A percentile compares a stretch with the other conserved stretches of the same genome.
phyloP scores from a whole-genome alignment of 208 protist species.

The Leishmania braziliensis region DNA sequence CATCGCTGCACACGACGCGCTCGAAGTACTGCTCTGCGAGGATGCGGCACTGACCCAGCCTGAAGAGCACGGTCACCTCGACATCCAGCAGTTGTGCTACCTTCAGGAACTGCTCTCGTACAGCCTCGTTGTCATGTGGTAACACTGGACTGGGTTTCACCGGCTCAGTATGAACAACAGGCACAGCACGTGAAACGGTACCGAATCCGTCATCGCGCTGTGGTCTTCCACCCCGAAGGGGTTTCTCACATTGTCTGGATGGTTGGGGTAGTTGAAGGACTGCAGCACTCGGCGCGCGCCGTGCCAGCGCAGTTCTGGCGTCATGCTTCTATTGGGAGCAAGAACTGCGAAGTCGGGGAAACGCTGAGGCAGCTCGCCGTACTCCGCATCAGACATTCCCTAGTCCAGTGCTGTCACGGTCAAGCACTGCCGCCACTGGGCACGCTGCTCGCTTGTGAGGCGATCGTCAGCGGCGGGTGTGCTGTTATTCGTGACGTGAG shows the following conservation, averaged over 20 bases:
- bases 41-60: slow-evolving; percentile 44
- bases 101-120: slow-evolving; percentile 46
- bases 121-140: slow-evolving; percentile 37
- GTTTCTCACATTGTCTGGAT: slow-evolving; percentile 60
- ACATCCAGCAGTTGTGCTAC: slow-evolving; percentile 58
- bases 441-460: slow-evolving; percentile 15
- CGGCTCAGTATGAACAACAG: slow-evolving; percentile 56
- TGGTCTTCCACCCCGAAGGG: slow-evolving; percentile 48
- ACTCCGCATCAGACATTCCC: slow-evolving; percentile 48
- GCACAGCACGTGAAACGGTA: slow-evolving; percentile 54
- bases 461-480: neutral
- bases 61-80: slow-evolving; percentile 61
- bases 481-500: slow-evolving; percentile 12
- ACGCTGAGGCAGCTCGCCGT: slow-evolving; percentile 32
- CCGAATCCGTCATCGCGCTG: slow-evolving; percentile 26
- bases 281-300: slow-evolving; percentile 60
- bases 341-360: slow-evolving; percentile 52
- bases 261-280: slow-evolving; percentile 65
- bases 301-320: slow-evolving; percentile 44
- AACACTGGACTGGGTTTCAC: slow-evolving; percentile 48
- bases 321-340: neutral
- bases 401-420: slow-evolving; percentile 31
- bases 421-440: slow-evolving; percentile 30
- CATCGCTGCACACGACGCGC: slow-evolving; percentile 38
- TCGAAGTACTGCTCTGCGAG: slow-evolving; percentile 67